Conservation (phyloP, 2,329 filamentous ascomycete species). For the Teratosphaeriaceae sp. region DNA sequence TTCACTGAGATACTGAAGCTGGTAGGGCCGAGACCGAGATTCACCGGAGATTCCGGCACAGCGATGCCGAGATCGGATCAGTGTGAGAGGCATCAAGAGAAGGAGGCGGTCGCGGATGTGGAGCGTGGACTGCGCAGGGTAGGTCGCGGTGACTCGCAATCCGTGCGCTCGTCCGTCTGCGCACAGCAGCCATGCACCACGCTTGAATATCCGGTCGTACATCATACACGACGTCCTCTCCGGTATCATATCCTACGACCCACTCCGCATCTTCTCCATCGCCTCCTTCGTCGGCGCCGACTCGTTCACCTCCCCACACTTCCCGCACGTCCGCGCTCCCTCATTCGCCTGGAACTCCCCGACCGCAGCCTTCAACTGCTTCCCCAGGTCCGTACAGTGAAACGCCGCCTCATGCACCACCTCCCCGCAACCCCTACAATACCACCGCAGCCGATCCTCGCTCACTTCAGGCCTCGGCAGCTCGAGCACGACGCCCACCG, state of each 20-base stretch:
- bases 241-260: constrained; percentile 1
- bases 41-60: too few species aligned
- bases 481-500: constrained; percentile 90
- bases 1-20: too few species aligned
- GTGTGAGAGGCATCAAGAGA: too few species aligned
- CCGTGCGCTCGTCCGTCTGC: too few species aligned
- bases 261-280: constrained; percentile 9
- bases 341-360: constrained; percentile 68
- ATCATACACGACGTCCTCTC: too few species aligned
- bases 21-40: too few species aligned
- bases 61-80: too few species aligned
- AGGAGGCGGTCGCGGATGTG: too few species aligned
- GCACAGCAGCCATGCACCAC: too few species aligned
- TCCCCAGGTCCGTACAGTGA: constrained; percentile 82
- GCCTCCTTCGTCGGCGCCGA: not conserved
- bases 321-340: constrained; percentile 64
- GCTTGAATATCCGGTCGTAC: too few species aligned
- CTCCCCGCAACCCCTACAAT: constrained; percentile 64
- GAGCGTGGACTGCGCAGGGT: too few species aligned
- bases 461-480: constrained; percentile 65
- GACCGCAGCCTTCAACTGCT: constrained; percentile 89
- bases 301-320: constrained; percentile 67
- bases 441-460: constrained; percentile 82
- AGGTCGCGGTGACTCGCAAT: too few species aligned
- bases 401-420: constrained; percentile 83